Evolutionary conservation across 495 filamentous ascomycete genomes (phyloP), one percentile per base, ranked within the genome.

Genomic region (Penicillium daleae): DNA sequence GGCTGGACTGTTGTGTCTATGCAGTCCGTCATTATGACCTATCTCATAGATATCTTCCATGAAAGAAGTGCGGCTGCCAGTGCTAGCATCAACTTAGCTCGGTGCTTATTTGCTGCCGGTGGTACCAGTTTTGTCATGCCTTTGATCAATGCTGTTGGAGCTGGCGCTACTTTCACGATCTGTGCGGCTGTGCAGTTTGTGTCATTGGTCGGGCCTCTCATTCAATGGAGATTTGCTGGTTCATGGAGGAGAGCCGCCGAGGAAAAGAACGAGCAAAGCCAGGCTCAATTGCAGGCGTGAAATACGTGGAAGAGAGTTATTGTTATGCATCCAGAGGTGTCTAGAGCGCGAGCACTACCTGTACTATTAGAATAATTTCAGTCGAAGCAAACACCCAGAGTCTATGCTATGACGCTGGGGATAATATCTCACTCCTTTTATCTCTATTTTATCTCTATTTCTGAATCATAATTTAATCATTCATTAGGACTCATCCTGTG

Each of bases 51-150:
- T 63, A 76, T 90, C 6, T 87, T 87, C 61, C 85, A 82, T 0
- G 78, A 78, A 1, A 78, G 66, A 22, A 87, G 88, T 2, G 84
- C 83, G 0, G 85, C 87, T 0, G 87, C 87, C 0, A 86, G 86
- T 10, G 89, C 90, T 0, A 87, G 86, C 8, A 84, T 87, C 58
- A 92, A 92, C 65, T 71, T 92, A 10, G 83, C 85, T 0, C 66
- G 88, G 33, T 92, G 88, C 66, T 59, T 89, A 42, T 75, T 91
- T 33, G 89, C 88, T 4, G 90, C 88, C 2, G 88, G 76, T 0
- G 84, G 83, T 0, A 86, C 84, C 10, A 89, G 84, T 2, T 79
- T 83, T 4, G 84, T 91, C 31, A 79, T 82, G 59, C 85, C 85
- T 0, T 82, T 92, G 82, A 84, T 88, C 26, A 69, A 85, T 46